Percentiles rank a stretch among this genome's conserved stretches.
phyloP scores from a whole-genome alignment of 78 protist genomes.

The Cavenderia fasciculata region DNA sequence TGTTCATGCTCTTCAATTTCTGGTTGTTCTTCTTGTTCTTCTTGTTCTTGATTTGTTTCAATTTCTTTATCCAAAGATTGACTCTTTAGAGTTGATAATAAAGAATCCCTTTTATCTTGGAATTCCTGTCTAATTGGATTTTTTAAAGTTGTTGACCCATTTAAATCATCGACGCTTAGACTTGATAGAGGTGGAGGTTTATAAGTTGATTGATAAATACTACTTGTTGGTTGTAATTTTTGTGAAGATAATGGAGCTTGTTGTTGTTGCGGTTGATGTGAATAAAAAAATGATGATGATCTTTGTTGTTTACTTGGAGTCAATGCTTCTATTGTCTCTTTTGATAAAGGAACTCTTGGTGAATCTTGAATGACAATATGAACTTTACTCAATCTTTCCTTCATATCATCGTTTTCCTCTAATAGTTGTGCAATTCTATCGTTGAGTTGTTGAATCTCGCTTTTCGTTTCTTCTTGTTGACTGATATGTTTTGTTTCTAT shows the following conservation, averaged over 20 bases:
- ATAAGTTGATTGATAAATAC: not conserved
- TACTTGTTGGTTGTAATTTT: not conserved
- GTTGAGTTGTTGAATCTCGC: conserved; percentile 41
- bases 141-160: not conserved
- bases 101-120: not conserved
- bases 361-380: conserved; percentile 37
- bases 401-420: conserved; percentile 60
- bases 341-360: conserved; percentile 25
- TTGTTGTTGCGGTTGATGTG: not conserved
- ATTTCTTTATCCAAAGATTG: not conserved
- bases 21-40: not conserved
- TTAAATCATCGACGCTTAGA: not conserved
- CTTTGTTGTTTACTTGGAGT: conserved; percentile 7
- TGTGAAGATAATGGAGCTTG: too few species aligned
- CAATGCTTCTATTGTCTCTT: not conserved
- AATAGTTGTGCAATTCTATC: conserved; percentile 20
- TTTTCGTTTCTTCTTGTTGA: too few species aligned
- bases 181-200: not conserved
- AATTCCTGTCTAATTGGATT: not conserved
- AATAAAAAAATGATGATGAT: not conserved
- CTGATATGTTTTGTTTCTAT: too few species aligned
- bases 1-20: not conserved
- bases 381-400: conserved; percentile 50
- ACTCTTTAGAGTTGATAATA: too few species aligned
- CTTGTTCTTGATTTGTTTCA: not conserved